phyloP scores from a whole-genome alignment of 441 rosid species.

The Breynia disticha region DNA sequence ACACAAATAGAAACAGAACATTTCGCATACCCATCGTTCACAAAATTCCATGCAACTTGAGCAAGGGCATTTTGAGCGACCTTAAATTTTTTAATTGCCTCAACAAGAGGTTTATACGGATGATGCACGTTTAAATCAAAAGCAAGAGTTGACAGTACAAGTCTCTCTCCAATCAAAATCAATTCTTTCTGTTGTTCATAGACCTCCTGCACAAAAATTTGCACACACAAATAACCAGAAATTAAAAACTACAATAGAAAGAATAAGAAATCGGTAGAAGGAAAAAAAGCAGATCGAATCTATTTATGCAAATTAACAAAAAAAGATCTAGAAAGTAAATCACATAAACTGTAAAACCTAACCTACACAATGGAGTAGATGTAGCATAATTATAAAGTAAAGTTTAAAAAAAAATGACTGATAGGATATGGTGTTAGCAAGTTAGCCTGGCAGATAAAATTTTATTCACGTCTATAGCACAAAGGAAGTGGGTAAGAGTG shows the following conservation, averaged over 20 bases:
- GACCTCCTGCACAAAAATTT: conserved; percentile 57
- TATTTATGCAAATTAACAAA: too few relatives aligned
- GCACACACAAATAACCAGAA: conserved; percentile 8
- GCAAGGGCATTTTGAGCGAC: conserved; percentile 93
- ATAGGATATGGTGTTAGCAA: too few relatives aligned
- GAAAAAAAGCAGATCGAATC: not conserved
- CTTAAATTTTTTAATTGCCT: conserved; percentile 89
- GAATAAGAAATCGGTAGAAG: not conserved
- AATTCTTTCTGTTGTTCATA: conserved; percentile 91
- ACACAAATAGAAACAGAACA: conserved; percentile 10
- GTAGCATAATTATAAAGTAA: too few relatives aligned
- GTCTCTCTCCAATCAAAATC: conserved; percentile 76
- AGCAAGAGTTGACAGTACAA: conserved; percentile 81
- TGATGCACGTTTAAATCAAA: conserved; percentile 85
- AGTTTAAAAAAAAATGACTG: too few relatives aligned
- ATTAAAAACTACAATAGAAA: not conserved
- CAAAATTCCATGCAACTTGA: conserved; percentile 95
- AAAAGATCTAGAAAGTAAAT: too few relatives aligned
- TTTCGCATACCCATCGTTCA: conserved; percentile 85
- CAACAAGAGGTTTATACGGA: conserved; percentile 94
- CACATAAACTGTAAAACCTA: too few relatives aligned
- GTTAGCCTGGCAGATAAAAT: too few relatives aligned
- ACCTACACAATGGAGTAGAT: too few relatives aligned
- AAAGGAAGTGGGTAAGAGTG: too few relatives aligned
- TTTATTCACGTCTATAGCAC: too few relatives aligned